A percentile compares a stretch with the other conserved stretches of the same genome.
phyloP scores from a whole-genome alignment of 2,329 filamentous ascomycete species.

The Cladorrhinum sp. region DNA sequence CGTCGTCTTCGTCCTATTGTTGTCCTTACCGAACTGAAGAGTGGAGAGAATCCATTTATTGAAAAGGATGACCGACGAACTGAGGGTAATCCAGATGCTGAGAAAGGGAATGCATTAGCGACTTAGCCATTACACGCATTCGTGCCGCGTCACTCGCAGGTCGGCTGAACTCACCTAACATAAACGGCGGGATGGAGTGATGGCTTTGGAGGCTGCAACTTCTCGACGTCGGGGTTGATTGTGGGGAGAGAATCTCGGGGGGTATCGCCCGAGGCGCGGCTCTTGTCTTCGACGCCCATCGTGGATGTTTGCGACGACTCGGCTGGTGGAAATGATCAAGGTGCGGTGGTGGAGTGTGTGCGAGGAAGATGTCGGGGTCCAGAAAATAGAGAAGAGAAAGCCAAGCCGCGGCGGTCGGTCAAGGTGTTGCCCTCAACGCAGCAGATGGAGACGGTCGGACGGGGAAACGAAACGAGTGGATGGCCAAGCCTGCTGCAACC shows the following conservation, averaged over 20 bases:
- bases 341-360: conserved; percentile 1
- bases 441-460: conserved; percentile 9
- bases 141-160: not conserved
- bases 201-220: conserved; percentile 62
- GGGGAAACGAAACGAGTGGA: conserved; percentile 27
- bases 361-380: conserved; percentile 14
- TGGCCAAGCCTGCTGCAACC: conserved; percentile 28
- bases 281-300: conserved; percentile 75
- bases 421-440: not conserved
- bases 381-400: not conserved
- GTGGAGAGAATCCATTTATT: conserved; percentile 98
- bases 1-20: conserved; percentile 7
- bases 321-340: not conserved
- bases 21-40: conserved; percentile 70
- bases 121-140: not conserved
- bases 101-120: conserved; percentile 10
- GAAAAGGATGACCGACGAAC: conserved; percentile 94
- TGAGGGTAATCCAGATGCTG: conserved; percentile 89
- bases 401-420: not conserved
- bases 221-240: conserved; percentile 72
- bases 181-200: conserved; percentile 79
- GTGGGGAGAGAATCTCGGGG: conserved; percentile 72
- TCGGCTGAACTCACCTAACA: conserved; percentile 56
- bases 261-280: conserved; percentile 75
- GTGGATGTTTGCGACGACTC: conserved; percentile 26